These are phyloP conservation scores for Podila horticola DNA, from an alignment of 192 early-diverging fungal genomes.

Conservation along the genomic window DNA sequence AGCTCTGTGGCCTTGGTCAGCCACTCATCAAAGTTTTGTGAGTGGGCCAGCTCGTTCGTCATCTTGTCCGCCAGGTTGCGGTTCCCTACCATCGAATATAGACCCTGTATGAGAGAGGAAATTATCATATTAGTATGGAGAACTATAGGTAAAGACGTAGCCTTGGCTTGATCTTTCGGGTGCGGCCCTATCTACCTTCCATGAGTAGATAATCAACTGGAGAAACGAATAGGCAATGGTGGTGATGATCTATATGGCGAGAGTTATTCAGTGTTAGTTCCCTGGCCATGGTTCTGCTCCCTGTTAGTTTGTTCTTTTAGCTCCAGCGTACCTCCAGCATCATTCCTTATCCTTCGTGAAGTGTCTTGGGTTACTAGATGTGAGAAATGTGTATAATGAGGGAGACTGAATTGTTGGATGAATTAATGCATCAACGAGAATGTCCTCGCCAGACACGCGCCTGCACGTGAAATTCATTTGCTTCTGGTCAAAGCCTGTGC, in stretches of 20 bases:
- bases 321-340: no score
- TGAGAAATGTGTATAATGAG: no score
- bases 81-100: conserved; percentile 39
- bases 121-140: background rate
- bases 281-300: no score
- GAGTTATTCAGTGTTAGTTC: no score
- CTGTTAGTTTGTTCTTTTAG: no score
- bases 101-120: conserved; percentile 13
- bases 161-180: no score
- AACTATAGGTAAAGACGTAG: background rate
- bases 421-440: background rate
- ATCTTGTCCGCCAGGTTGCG: conserved; percentile 58
- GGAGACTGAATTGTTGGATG: background rate
- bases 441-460: background rate
- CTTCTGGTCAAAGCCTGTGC: background rate
- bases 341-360: no score
- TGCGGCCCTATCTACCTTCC: conserved; percentile 25
- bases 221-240: conserved; percentile 27
- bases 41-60: conserved; percentile 52
- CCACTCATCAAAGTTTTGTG: conserved; percentile 67
- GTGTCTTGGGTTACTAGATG: no score
- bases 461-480: conserved; percentile 4
- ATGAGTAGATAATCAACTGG: conserved; percentile 41
- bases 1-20: conserved; percentile 55
- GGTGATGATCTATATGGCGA: conserved; percentile 11